Evolutionary conservation across 169 alveolate species (phyloP), one percentile per base, ranked within the genome.

Genomic region (Cryptosporidium bovis): DNA sequence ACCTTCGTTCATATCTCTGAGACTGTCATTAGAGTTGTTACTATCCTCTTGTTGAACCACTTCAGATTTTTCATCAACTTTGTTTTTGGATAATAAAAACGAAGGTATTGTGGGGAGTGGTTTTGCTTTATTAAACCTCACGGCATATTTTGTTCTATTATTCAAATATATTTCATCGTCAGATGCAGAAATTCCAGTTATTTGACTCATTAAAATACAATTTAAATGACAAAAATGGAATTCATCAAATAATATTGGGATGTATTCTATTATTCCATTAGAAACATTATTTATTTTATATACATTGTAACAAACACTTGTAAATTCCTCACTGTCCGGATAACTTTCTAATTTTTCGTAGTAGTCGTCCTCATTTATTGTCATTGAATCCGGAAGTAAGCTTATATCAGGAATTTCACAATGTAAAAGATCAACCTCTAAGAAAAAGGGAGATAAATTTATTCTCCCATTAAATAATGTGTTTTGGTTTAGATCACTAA

Each of bases 211-310:
- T 34, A 77, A 31, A n/a, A 77, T 24, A 62, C 77, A 77, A 20
- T 62, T 62, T 60, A 66, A 36, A 31, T 77, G 44, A 60, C 87
- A 77, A 77, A 77, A 77, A 40, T 77, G 87, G 16, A 60, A 77
- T 27, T 77, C 87, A 40, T 77, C 87, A 77, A 77, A 77, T 60
- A 60, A 34, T 60, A 77, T 60, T 7, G 87, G 87, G 2, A 77
- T 31, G 56, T 60, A 77, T 31, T 77, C 87, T 44, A 77, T 71
- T 33, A 77, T 58, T 34, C 87, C 87, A 77, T 44, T 58, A 40
- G 87, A 53, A 40, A 77, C 87, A 27, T 77, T 77, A 60, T 77
- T 77, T 46, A 77, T 77, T 60, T 53, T 77, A 27, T 77, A 77
- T 10, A 77, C 87, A 77, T 77, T 77, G 50, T 77, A 77, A 36